phyloP scores from a whole-genome alignment of 306 rosid genomes.

The Sesbania bispinosa region DNA sequence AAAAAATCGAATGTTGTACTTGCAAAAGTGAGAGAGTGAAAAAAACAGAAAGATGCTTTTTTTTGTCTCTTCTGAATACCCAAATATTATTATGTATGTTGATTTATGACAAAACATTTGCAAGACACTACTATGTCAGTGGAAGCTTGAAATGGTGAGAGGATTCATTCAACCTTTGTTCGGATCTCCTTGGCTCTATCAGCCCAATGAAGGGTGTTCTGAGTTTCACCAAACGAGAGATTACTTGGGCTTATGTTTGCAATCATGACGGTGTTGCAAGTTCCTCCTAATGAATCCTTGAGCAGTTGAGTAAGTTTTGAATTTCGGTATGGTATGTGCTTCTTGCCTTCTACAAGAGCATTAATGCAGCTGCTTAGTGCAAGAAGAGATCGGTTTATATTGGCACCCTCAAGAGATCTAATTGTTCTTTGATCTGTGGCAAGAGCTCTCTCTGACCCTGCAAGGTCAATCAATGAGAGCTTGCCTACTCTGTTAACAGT shows the following conservation, averaged over 20 bases:
- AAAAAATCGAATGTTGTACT: neutral
- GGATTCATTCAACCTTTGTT: conserved; percentile 59
- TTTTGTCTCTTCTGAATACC: neutral
- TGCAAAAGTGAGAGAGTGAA: neutral
- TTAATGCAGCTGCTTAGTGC: conserved; percentile 92
- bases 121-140: neutral
- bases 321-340: conserved; percentile 83
- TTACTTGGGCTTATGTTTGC: conserved; percentile 92
- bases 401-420: conserved; percentile 94
- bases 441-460: conserved; percentile 95
- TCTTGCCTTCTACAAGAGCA: conserved; percentile 91
- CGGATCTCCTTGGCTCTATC: conserved; percentile 93
- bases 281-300: conserved; percentile 86
- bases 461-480: conserved; percentile 90
- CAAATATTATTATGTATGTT: neutral
- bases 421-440: conserved; percentile 91
- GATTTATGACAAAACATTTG: neutral
- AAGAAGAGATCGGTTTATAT: conserved; percentile 83
- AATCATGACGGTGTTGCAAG: conserved; percentile 89
- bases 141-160: conserved; percentile 16
- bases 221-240: conserved; percentile 85
- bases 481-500: conserved; percentile 66
- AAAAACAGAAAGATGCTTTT: neutral
- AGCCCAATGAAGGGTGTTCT: conserved; percentile 94
- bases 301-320: conserved; percentile 94